Evolutionary conservation across 1,139 yeast genomes (phyloP), one percentile per base, ranked within the genome.

Genomic region (Ogataea hybrid): DNA sequence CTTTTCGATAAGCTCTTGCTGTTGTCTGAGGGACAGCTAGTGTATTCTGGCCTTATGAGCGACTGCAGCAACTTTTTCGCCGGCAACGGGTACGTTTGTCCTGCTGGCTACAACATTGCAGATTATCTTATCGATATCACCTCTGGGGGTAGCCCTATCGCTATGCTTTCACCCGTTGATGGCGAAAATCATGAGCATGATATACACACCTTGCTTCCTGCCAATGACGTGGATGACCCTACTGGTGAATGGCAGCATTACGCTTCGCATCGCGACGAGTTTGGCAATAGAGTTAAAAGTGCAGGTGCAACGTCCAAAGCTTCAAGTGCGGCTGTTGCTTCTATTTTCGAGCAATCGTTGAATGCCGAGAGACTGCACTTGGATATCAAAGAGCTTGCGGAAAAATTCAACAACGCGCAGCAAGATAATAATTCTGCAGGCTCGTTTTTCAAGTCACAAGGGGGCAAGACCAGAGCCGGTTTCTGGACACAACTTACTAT

Each of bases 61-160:
- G 74, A 75, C 43, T 79, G 88, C 47, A 76, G 79, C 51, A 86
- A 83, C 45, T 89, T 84, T 61, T 86, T 92, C 60, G 71, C 78
- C 6, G 77, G 72, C 35, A 75, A 81, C 54, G 97, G 97, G 0
- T 86, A 79, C 63, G 68, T 71, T 37, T 88, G 97, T 62, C 98
- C 98, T 1, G 63, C 74, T 28, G 96, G 96, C 28, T 90, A 87
- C 62, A 92, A 92, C 57, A 79, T 92, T 54, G 98, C 97, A 2
- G 98, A 92, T 60, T 92, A 82, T 57, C 70, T 92, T 61, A 85
- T 92, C 50, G 98, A 92, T 61, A 76, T 92, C 28, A 89, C 97
- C 0, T 87, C 89, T 62, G 81, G 77, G n/a, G 33, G 35, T 46
- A 67, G 67, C 62, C 32, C 38, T 14, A 10, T 9, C 6, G 15